Conservation (phyloP, 176 grass and related monocot species). For the Triticum timopheevii region DNA sequence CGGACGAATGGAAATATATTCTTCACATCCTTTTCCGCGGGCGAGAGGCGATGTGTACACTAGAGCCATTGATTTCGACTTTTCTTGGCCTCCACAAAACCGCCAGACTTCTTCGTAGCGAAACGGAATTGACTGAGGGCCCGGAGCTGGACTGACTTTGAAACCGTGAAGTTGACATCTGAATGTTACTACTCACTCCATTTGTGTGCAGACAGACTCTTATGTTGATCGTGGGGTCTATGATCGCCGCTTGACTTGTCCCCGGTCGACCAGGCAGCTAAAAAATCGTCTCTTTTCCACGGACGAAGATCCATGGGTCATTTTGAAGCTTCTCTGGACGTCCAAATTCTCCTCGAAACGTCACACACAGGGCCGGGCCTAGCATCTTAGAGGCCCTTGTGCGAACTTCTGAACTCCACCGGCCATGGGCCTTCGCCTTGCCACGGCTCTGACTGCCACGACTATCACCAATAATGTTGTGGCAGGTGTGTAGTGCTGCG, state of each 20-base stretch:
- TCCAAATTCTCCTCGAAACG: not conserved
- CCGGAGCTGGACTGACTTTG: not conserved
- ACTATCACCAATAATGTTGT: too few relatives aligned
- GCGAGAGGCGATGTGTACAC: not conserved
- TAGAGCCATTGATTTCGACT: not conserved
- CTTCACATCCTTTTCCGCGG: not conserved
- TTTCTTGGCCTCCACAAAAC: not conserved
- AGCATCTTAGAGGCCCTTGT: too few relatives aligned
- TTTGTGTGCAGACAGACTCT: not conserved
- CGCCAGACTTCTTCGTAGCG: too few relatives aligned
- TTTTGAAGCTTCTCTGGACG: not conserved
- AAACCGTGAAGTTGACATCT: not conserved
- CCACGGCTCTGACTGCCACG: too few relatives aligned
- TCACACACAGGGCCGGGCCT: too few relatives aligned
- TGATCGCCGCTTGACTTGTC: too few relatives aligned
- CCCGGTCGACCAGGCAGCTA: not conserved
- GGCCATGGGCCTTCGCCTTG: too few relatives aligned
- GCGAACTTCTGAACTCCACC: too few relatives aligned
- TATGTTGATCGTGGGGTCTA: too few relatives aligned
- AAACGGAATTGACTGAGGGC: not conserved
- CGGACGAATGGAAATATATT: not conserved
- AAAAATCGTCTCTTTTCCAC: too few relatives aligned
- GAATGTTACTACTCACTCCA: not conserved
- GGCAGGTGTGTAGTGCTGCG: too few relatives aligned
- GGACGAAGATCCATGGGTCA: not conserved